Base-by-base conservation (phyloP, 495 filamentous ascomycete species). In the Talaromyces liani region DNA sequence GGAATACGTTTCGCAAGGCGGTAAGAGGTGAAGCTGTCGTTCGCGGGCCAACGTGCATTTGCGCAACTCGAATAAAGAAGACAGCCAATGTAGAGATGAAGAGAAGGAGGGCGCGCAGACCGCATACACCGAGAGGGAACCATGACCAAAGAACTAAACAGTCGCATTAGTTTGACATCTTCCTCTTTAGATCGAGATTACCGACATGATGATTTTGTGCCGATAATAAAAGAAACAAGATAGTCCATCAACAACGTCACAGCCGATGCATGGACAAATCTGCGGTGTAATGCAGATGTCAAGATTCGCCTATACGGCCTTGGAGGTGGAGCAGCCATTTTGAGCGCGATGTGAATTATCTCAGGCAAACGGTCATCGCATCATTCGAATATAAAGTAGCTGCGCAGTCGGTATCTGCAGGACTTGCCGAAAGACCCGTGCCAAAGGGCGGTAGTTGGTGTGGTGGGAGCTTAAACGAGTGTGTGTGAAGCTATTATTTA, bases 231-330 rank as follows among this genome's bases (percentile, higher is more conserved):
- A 59, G 90, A 80, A 65, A 90, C 83, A n/a, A 84, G 25, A 72
- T 96, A 98, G 74, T 89, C 91, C 64, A 91, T 75, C 16, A 80
- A 73, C 14, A 93, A 70, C 7, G 89, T 73, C 45, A 91, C 71
- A 36, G 82, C 73, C 54, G 87, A 88, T 33, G 91, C 90, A 61
- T 84, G 82, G 47, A 87, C 86, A 79, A 97, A 98, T 63, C 92
- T 83, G 66, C 91, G 82, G 72, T 98, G 94, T 60, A 98, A 77
- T 47, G 90, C 84, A 36, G 94, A 93, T 45, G 93, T 96, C 63
- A 98, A 76, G 73, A 95, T 92, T 70, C 96, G 90, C 78, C 93
- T 87, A 71, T 97, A 97, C 47, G 83, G 84, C 58, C 84, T 77
- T 60, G 76, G 71, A 71, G 73, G 76, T 58, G 71, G 63, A 59